These are phyloP conservation scores for Coemansia guatemalensis DNA, from an alignment of 192 early-diverging fungal species.

Conservation along the genomic window DNA sequence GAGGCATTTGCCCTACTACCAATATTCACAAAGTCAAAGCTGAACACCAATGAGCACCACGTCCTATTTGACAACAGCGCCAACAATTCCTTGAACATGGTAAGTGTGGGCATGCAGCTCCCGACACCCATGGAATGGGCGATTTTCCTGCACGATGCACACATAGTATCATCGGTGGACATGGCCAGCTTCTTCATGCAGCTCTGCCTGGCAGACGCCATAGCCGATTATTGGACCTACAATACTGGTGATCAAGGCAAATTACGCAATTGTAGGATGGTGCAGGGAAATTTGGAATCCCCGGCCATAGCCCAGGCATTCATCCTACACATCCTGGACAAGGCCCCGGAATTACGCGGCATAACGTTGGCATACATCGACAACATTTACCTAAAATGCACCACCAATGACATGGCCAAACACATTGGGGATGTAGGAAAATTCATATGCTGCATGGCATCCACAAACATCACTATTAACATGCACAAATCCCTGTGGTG, in stretches of 20 bases:
- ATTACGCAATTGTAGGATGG: constrained; percentile 7
- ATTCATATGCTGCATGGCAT: not conserved
- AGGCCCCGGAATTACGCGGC: not conserved
- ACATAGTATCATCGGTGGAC: not conserved
- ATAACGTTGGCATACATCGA: constrained; percentile 27
- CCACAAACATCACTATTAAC: constrained; percentile 17
- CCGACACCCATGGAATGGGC: constrained; percentile 4
- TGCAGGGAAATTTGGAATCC: constrained; percentile 21
- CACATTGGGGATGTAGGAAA: constrained; percentile 20
- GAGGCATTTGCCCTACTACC: too few species aligned
- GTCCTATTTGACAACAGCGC: too few species aligned
- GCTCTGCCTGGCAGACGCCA: not conserved
- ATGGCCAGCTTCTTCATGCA: constrained; percentile 5
- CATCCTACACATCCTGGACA: constrained; percentile 7
- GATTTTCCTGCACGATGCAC: constrained; percentile 4
- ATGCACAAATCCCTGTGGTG: constrained; percentile 19
- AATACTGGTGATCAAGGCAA: not conserved
- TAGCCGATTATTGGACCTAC: constrained; percentile 14
- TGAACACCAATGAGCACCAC: constrained; percentile 1
- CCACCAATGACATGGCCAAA: not conserved
- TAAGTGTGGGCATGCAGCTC: constrained; percentile 21
- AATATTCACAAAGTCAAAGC: constrained; percentile 18
- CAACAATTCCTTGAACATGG: too few species aligned
- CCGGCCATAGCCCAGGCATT: constrained; percentile 23
- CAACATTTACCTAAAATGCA: constrained; percentile 33